Evolutionary conservation across 345 rosid species (phyloP).

Genomic region (Fremontodendron californicum): DNA sequence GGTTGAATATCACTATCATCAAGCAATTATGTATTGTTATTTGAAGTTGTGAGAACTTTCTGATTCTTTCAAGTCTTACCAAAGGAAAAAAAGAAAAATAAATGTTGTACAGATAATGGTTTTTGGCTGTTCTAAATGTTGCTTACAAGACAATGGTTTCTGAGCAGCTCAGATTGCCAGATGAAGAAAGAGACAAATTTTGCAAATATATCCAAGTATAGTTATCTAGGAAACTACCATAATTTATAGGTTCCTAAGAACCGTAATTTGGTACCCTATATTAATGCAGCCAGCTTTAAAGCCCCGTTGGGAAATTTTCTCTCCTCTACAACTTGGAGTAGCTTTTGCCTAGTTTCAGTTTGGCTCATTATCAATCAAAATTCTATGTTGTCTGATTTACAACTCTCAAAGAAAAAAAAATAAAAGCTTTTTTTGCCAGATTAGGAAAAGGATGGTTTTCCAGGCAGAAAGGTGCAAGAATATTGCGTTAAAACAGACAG

Average conservation of each 20-base stretch:
- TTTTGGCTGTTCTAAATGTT: not conserved
- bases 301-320: not conserved
- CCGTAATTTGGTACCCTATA: not conserved
- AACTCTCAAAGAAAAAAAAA: not conserved
- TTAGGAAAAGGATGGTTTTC: not conserved
- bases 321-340: not conserved
- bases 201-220: not conserved
- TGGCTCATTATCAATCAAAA: not conserved
- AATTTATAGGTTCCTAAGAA: not conserved
- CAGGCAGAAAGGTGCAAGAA: slow-evolving; percentile 1
- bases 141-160: not conserved
- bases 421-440: not conserved
- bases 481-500: not conserved
- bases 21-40: not conserved
- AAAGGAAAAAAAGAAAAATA: too few species aligned
- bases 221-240: slow-evolving; percentile 6
- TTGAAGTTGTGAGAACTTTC: not conserved
- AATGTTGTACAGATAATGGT: not conserved
- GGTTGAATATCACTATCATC: not conserved
- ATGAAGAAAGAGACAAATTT: slow-evolving; percentile 7
- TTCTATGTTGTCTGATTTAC: not conserved
- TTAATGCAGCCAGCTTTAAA: not conserved
- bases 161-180: slow-evolving; percentile 6
- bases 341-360: not conserved
- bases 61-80: not conserved